A percentile compares a stretch with the other conserved stretches of the same genome.
Evolutionary conservation across 257 asterid genomes (phyloP).

Genomic region (Anisodus acutangulus): DNA sequence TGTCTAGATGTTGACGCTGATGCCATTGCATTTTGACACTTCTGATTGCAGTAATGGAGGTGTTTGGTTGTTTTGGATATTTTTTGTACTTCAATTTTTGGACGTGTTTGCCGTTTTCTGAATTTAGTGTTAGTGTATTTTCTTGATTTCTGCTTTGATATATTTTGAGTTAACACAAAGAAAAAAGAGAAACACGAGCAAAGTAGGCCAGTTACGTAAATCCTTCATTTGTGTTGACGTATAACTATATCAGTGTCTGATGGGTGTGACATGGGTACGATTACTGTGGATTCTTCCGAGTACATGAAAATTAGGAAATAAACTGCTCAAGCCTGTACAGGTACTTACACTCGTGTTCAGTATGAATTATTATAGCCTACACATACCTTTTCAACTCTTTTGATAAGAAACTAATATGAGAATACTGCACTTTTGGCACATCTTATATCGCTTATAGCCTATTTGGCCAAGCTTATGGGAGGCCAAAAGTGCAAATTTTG

Average conservation of each 20-base stretch:
- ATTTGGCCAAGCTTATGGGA: too few species aligned
- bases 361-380: not conserved
- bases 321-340: not conserved
- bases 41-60: not conserved
- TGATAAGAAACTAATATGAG: not conserved
- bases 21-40: not conserved
- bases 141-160: not conserved
- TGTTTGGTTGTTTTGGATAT: not conserved
- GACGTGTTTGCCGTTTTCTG: not conserved
- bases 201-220: not conserved
- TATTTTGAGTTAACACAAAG: not conserved
- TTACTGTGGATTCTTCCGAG: not conserved
- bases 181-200: not conserved
- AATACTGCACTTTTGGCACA: not conserved
- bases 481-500: too few species aligned
- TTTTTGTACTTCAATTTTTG: too few species aligned
- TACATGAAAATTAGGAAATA: not conserved
- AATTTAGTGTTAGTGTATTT: not conserved
- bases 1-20: not conserved
- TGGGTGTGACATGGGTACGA: not conserved
- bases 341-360: not conserved
- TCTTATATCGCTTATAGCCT: not conserved
- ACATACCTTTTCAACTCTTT: not conserved
- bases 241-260: not conserved
- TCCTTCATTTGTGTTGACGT: not conserved